Percentiles rank a stretch among this genome's conserved stretches.
phyloP scores from a whole-genome alignment of 306 rosid species.

The Dicorynia guianensis region DNA sequence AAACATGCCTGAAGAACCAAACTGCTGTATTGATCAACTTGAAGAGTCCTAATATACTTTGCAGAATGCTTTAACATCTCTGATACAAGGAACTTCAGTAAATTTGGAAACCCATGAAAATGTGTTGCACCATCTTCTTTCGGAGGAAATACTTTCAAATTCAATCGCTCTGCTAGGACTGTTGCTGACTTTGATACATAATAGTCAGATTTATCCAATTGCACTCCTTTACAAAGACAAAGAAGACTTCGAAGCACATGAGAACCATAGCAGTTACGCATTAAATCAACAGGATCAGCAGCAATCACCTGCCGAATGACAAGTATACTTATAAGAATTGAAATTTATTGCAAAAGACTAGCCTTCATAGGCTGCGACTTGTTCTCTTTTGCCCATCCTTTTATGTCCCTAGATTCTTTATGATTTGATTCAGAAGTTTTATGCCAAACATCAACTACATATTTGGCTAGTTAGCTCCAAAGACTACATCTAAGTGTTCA shows the following conservation, averaged over 20 bases:
- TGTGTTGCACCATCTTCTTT: constrained; percentile 45
- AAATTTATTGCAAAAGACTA: constrained; percentile 3
- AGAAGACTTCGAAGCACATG: constrained; percentile 92
- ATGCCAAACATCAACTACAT: constrained; percentile 1
- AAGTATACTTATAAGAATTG: constrained; percentile 18
- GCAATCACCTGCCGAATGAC: constrained; percentile 64
- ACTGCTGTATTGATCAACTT: constrained; percentile 84
- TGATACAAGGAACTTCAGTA: constrained; percentile 68
- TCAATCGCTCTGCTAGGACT: constrained; percentile 69
- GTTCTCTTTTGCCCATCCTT: background rate
- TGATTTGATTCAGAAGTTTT: background rate
- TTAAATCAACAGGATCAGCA: constrained; percentile 66
- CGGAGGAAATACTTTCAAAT: constrained; percentile 55
- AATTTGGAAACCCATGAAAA: constrained; percentile 68
- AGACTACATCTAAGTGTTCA: background rate
- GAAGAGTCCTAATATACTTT: constrained; percentile 56
- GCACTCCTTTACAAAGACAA: constrained; percentile 78
- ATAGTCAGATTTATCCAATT: constrained; percentile 55
- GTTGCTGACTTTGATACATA: constrained; percentile 64
- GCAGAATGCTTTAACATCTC: constrained; percentile 61
- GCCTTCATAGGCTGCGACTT: background rate
- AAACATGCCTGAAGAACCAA: constrained; percentile 85
- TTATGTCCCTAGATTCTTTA: background rate
- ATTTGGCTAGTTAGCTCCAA: background rate
- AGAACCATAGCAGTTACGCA: constrained; percentile 87